Evolutionary conservation across 192 early-diverging fungal genomes (phyloP), one percentile per base, ranked within the genome.

Genomic region (Fimicolochytrium jonesii): DNA sequence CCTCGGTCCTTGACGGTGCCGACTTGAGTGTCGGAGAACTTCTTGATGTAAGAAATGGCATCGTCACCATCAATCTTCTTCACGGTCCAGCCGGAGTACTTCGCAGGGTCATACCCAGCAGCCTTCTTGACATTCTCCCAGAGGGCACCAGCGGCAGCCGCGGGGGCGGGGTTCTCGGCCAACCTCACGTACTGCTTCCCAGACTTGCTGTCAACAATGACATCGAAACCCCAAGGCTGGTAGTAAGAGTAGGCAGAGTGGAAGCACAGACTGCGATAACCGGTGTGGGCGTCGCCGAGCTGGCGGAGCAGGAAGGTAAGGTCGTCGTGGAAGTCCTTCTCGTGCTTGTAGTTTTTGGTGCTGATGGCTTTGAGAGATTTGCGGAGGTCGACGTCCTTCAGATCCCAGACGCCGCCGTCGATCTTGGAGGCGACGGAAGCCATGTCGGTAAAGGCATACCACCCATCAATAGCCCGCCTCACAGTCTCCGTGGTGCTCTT

Each of bases 361-460:
- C 11, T 5, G 41, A 33, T 22, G 7, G 17, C 39, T 22, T 64
- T 55, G 25, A 64, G 15, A 20, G 20, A 11, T 28, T 53, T 43
- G 11, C 22, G 26, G 35, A 64, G 51, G 37, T 64, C 62, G 30
- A 64, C 42, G 34, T 64, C 51, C 44, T 53, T 25, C 37, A 64
- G 29, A 29, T 55, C 51, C 62, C 62, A 64, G 25, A 44, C 25
- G 36, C 51, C 62, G n/a, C 32, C 26, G 32, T 64, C 62, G 33
- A 64, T 53, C 22, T 15, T 53, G 25, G 39, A 45, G 1, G 51
- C 62, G 20, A 55, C 39, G 50, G 62, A 25, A 15, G 62, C 62
- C 62, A 64, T 64, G 62, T 64, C 62, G 26, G 52, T 53, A 33
- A 64, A 64, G 20, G 62, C 11, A 25, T 64, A 64, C 43, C 55